A percentile compares a stretch with the other conserved stretches of the same genome.
Conservation (phyloP, 805 yeast species). For the Kodamaea neixiangensis region DNA sequence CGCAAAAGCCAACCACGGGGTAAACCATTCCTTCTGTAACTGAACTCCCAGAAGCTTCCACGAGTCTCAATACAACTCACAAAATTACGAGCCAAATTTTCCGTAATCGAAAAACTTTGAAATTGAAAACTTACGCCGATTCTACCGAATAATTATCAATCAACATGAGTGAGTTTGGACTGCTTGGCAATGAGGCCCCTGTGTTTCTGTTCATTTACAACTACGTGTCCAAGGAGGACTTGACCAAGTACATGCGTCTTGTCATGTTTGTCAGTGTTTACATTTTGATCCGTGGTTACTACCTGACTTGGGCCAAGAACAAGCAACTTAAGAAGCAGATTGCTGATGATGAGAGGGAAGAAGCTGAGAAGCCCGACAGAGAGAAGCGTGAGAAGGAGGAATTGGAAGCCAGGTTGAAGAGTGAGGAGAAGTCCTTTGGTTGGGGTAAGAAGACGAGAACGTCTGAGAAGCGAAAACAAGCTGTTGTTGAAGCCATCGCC, state of each 20-base stretch:
- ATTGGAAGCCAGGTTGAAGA: constrained; percentile 26
- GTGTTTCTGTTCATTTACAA: constrained; percentile 36
- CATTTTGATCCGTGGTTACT: constrained; percentile 56
- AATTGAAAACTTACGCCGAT: constrained; percentile 2
- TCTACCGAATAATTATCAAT: constrained; percentile 2
- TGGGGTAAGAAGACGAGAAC: constrained; percentile 80
- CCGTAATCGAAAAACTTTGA: constrained; percentile 1
- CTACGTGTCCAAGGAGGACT: constrained; percentile 39
- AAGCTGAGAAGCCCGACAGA: constrained; percentile 35
- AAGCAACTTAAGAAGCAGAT: constrained; percentile 52
- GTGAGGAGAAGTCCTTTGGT: constrained; percentile 58
- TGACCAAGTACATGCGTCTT: constrained; percentile 49
- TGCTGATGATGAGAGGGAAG: constrained; percentile 47
- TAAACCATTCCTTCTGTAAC: no score
- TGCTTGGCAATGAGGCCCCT: constrained; percentile 4
- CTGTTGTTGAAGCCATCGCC: constrained; percentile 49
- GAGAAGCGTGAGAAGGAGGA: constrained; percentile 39
- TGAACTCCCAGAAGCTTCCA: no score
- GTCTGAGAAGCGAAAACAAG: constrained; percentile 55
- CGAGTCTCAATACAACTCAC: background rate
- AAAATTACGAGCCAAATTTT: background rate
- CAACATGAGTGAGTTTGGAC: constrained; percentile 3
- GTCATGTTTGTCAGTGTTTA: constrained; percentile 64
- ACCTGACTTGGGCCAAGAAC: constrained; percentile 56
- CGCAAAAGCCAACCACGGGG: no score